Evolutionary conservation across 1,139 yeast species (phyloP).

Genomic region (Yamadazyma taylorii): DNA sequence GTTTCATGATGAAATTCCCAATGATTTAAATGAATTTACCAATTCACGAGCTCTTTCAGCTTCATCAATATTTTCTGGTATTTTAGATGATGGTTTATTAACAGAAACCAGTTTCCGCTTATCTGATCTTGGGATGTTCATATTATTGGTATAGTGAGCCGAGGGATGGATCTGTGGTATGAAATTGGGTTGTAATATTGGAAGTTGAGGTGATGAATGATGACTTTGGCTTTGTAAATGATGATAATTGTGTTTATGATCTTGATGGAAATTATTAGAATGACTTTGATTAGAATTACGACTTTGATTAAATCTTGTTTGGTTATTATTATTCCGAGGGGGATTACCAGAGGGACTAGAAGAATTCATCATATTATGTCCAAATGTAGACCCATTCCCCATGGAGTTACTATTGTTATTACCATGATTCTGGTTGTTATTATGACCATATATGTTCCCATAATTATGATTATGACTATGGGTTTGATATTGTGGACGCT

Average conservation of each 20-base stretch:
- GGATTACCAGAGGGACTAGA: no score
- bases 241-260: constrained; percentile 1
- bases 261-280: no score
- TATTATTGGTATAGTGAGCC: constrained; percentile 14
- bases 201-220: constrained; percentile 15
- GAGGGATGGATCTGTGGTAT: constrained; percentile 19
- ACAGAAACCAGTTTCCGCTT: constrained; percentile 9
- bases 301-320: not conserved
- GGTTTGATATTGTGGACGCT: constrained; percentile 1
- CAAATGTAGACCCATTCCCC: no score
- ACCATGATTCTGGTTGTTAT: not conserved
- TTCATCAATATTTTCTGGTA: constrained; percentile 18
- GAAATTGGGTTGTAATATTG: constrained; percentile 17
- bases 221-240: not conserved
- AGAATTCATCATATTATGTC: no score
- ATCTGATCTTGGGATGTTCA: constrained; percentile 10
- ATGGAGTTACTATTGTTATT: not conserved
- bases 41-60: constrained; percentile 33
- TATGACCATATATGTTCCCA: constrained; percentile 1
- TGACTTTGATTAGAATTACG: constrained; percentile 1
- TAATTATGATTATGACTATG: constrained; percentile 4
- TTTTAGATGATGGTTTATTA: not conserved
- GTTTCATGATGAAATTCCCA: constrained; percentile 16
- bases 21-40: constrained; percentile 26
- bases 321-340: no score